Evolutionary conservation across 1,284 basidiomycete species (phyloP).

Genomic region (Sporisorium iseilematis-ciliati): DNA sequence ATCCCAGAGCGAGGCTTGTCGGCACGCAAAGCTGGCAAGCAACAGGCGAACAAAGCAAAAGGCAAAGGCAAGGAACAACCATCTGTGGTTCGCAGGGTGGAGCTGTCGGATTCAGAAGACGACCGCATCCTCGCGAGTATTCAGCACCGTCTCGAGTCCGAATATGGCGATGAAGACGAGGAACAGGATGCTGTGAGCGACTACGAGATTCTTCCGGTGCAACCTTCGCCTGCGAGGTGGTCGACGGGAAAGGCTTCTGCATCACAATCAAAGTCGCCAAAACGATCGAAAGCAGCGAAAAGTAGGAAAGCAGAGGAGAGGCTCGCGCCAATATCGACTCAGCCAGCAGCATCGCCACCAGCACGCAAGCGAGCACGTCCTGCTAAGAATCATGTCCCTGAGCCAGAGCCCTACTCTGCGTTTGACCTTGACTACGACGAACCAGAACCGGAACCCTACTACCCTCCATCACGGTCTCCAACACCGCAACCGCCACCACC

Average conservation of each 20-base stretch:
- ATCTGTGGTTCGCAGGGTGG: constrained; percentile 4
- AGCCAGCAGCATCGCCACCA: constrained; percentile 11
- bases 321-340: not conserved
- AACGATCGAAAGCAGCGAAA: constrained; percentile 6
- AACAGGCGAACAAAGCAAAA: constrained; percentile 5
- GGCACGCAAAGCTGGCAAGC: constrained; percentile 19
- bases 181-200: constrained; percentile 11
- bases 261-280: constrained; percentile 15
- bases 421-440: constrained; percentile 18
- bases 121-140: constrained; percentile 24
- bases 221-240: constrained; percentile 10
- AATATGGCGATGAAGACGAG: constrained; percentile 17
- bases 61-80: constrained; percentile 24
- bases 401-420: constrained; percentile 6
- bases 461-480: constrained; percentile 4
- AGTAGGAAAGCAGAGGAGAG: constrained; percentile 10
- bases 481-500: constrained; percentile 4
- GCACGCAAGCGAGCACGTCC: constrained; percentile 20
- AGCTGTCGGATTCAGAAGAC: constrained; percentile 41
- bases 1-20: constrained; percentile 24
- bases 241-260: not conserved
- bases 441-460: not conserved
- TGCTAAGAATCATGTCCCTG: not conserved
- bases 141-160: constrained; percentile 19
- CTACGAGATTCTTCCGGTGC: constrained; percentile 16